Evolutionary conservation across 1,284 basidiomycete genomes (phyloP).

Genomic region (Peniophora sp.): DNA sequence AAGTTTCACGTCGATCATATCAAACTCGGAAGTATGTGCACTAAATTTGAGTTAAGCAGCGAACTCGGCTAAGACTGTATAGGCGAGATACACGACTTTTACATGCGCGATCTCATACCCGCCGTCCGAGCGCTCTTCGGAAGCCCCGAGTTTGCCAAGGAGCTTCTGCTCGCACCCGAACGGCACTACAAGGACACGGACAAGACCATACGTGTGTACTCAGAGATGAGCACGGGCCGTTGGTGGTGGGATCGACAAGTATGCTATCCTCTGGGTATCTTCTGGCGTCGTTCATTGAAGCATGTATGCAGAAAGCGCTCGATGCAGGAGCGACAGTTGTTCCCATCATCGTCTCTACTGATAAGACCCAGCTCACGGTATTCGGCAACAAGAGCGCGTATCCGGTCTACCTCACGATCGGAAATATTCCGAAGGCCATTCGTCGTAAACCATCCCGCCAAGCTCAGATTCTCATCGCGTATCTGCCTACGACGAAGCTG

Average conservation of each 20-base stretch:
- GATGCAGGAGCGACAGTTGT: neutral
- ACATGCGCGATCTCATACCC: no score
- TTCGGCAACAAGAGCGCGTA: neutral
- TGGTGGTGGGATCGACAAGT: constrained; percentile 7
- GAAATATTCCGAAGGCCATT: constrained; percentile 1
- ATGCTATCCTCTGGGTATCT: neutral
- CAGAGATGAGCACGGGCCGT: constrained; percentile 4
- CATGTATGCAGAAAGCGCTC: neutral
- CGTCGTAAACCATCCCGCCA: neutral
- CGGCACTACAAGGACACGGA: neutral
- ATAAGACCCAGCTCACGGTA: no score
- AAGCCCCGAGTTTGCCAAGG: neutral
- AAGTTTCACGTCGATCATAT: no score
- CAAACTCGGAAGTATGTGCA: no score
- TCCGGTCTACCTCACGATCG: neutral
- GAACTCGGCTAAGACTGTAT: no score
- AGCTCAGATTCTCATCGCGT: neutral
- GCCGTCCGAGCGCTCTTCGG: neutral
- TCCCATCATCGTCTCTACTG: neutral
- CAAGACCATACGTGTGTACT: constrained; percentile 1
- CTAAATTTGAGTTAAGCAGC: no score
- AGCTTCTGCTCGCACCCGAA: neutral
- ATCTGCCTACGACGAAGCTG: neutral
- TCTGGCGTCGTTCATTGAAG: neutral
- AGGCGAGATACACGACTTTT: no score